Evolutionary conservation across 192 early-diverging fungal species (phyloP).

Genomic region (Linnemannia elongata): DNA sequence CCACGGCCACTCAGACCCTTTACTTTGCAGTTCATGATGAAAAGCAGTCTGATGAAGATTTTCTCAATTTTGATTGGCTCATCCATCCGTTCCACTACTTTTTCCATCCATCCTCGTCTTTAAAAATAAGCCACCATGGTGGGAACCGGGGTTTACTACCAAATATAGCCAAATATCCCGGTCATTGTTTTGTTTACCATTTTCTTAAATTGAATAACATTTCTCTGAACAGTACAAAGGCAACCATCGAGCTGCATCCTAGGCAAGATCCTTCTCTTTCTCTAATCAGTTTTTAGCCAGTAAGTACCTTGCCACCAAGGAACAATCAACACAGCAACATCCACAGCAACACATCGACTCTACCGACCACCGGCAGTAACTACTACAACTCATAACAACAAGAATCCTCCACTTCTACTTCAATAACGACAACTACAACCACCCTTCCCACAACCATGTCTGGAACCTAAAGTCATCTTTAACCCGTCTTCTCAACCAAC

Average conservation of each 20-base stretch:
- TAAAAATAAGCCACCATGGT: neutral
- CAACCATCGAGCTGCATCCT: slow-evolving; percentile 23
- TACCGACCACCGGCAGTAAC: too few relatives aligned
- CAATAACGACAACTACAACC: too few relatives aligned
- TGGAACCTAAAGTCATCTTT: neutral
- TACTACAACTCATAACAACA: too few relatives aligned
- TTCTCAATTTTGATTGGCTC: slow-evolving; percentile 5
- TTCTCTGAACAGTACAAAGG: neutral
- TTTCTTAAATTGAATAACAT: neutral
- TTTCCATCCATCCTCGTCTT: neutral
- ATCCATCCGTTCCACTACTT: neutral
- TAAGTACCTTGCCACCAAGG: slow-evolving; percentile 15
- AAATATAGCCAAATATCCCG: neutral
- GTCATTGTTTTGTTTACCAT: slow-evolving; percentile 1
- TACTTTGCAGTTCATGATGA: neutral
- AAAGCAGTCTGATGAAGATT: neutral
- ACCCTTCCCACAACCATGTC: neutral
- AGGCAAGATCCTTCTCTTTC: slow-evolving; percentile 53
- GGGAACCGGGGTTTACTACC: slow-evolving; percentile 36
- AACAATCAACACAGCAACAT: neutral
- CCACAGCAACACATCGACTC: too few relatives aligned
- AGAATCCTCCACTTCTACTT: too few relatives aligned
- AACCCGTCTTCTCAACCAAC: neutral
- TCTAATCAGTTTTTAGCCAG: slow-evolving; percentile 47
- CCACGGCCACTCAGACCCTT: neutral